Conservation (phyloP, 768 basidiomycete genomes). For the Lentinula aciculospora region DNA sequence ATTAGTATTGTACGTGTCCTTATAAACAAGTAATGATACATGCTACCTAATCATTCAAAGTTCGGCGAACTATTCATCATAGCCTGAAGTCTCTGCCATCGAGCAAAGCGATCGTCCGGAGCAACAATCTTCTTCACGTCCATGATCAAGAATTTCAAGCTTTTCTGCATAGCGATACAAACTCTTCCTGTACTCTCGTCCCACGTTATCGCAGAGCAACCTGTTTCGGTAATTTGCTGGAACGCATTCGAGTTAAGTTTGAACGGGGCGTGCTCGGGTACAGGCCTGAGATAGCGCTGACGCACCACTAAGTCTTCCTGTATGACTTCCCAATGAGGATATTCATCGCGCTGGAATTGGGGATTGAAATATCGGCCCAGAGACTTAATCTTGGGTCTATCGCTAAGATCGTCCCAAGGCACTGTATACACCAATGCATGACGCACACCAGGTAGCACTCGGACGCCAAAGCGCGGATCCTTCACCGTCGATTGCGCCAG, state of each 20-base stretch:
- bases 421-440: slow-evolving; percentile 38
- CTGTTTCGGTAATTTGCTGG: slow-evolving; percentile 17
- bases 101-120: slow-evolving; percentile 22
- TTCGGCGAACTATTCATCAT: slow-evolving; percentile 21
- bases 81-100: slow-evolving; percentile 27
- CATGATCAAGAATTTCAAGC: slow-evolving; percentile 35
- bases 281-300: slow-evolving; percentile 15
- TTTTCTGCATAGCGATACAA: slow-evolving; percentile 39
- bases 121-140: slow-evolving; percentile 35
- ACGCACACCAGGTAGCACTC: slow-evolving; percentile 37
- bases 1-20: no score
- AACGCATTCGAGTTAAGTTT: slow-evolving; percentile 8
- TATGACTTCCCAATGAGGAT: slow-evolving; percentile 8
- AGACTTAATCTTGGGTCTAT: slow-evolving; percentile 18
- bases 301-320: slow-evolving; percentile 16
- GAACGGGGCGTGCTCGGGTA: slow-evolving; percentile 12
- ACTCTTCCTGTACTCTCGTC: slow-evolving; percentile 62
- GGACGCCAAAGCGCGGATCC: slow-evolving; percentile 18
- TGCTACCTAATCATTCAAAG: slow-evolving; percentile 12
- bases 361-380: slow-evolving; percentile 13
- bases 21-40: no score
- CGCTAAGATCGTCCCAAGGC: slow-evolving; percentile 22
- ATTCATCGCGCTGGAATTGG: background rate
- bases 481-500: slow-evolving; percentile 21
- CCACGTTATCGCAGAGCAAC: slow-evolving; percentile 51